Percentiles rank a stretch among this genome's conserved stretches.
These are phyloP conservation scores for Neospermospora avenae DNA, from an alignment of 2,329 filamentous ascomycete species.

Conservation along the genomic window DNA sequence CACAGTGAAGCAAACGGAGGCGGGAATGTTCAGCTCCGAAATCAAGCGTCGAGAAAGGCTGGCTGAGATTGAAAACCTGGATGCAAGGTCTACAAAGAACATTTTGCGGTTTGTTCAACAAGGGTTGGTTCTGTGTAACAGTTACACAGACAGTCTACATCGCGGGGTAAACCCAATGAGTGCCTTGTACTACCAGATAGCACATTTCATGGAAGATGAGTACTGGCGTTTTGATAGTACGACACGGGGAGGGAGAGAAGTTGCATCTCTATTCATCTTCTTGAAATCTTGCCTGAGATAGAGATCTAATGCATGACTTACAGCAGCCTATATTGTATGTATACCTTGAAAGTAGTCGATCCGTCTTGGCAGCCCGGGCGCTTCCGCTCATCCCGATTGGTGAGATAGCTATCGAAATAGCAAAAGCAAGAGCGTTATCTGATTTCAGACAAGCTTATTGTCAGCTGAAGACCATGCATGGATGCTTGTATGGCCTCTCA, in stretches of 20 bases:
- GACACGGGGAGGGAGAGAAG: background rate
- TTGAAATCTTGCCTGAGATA: background rate
- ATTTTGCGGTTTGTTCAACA: no score
- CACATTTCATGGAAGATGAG: background rate
- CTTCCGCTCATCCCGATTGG: background rate
- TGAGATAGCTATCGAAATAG: no score
- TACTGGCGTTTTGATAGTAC: background rate
- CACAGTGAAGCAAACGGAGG: no score
- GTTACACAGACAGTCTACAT: background rate
- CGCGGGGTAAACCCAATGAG: background rate
- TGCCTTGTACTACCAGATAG: background rate
- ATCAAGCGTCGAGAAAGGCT: no score
- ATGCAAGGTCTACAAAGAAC: no score
- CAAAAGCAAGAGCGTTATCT: background rate
- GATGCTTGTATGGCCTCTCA: background rate
- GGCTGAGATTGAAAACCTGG: no score
- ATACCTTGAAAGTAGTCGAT: background rate
- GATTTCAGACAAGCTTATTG: background rate
- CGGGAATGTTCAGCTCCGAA: no score
- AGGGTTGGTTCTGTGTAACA: background rate
- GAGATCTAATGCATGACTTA: background rate
- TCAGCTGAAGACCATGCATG: background rate
- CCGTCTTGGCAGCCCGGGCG: background rate
- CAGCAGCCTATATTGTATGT: background rate
- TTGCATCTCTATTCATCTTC: background rate